These are phyloP conservation scores for Lunularia cruciata DNA, from an alignment of 225 moss, liverwort and hornwort genomes.

Conservation along the genomic window DNA sequence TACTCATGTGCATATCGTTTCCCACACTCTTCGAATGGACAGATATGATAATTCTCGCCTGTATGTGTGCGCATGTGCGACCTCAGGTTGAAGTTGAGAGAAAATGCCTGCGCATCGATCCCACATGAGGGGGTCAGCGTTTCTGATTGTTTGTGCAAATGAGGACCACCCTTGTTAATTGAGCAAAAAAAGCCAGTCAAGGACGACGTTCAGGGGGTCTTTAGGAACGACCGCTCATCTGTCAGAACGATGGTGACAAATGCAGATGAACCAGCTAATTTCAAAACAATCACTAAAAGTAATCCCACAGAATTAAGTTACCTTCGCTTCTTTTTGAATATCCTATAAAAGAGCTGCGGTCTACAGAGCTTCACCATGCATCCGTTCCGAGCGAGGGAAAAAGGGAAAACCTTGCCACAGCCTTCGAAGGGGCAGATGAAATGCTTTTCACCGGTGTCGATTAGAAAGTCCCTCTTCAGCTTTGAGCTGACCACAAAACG, in stretches of 20 bases:
- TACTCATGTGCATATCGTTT: slow-evolving; percentile 99
- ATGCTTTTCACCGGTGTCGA: slow-evolving; percentile 97
- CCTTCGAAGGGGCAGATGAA: slow-evolving; percentile 95
- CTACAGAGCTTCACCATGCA: neutral
- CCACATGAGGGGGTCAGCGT: neutral
- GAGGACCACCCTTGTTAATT: neutral
- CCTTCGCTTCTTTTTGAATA: neutral
- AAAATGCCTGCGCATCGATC: slow-evolving; percentile 74
- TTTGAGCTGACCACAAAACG: slow-evolving; percentile 99
- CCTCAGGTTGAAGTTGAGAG: slow-evolving; percentile 92
- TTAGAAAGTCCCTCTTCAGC: slow-evolving; percentile 92
- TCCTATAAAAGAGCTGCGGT: neutral
- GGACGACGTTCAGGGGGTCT: neutral
- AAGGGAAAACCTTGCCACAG: slow-evolving; percentile 82
- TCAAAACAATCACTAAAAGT: neutral
- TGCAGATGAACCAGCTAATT: neutral
- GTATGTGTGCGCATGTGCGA: slow-evolving; percentile 99
- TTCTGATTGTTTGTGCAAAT: neutral
- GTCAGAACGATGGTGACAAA: too few species aligned
- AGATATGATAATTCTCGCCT: slow-evolving; percentile 94
- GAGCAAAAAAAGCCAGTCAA: neutral
- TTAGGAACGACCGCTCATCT: too few species aligned
- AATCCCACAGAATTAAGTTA: neutral
- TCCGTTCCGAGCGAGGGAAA: neutral
- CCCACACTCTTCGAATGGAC: slow-evolving; percentile 91